These are phyloP conservation scores for Piper betle DNA, from an alignment of 164 flowering plant species.

Conservation along the genomic window DNA sequence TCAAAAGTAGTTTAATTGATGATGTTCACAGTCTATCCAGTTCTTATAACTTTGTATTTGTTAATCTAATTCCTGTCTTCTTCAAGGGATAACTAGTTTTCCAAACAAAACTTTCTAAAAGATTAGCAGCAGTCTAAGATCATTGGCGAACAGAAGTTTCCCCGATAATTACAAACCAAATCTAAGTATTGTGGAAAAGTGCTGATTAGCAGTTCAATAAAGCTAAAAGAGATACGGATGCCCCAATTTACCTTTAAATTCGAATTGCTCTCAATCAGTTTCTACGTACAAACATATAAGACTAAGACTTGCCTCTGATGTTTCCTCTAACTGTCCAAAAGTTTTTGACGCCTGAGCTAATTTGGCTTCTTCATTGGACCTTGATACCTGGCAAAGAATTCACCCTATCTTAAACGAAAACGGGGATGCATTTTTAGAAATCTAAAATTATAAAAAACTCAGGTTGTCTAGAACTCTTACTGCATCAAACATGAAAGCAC, in stretches of 20 bases:
- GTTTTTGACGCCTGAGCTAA: background rate
- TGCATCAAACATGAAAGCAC: slow-evolving; percentile 32
- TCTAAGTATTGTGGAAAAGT: too few species aligned
- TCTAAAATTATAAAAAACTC: background rate
- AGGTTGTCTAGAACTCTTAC: slow-evolving; percentile 22
- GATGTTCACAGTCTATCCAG: too few species aligned
- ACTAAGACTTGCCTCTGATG: slow-evolving; percentile 33
- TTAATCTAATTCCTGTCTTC: too few species aligned
- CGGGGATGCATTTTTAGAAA: background rate
- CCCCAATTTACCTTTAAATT: too few species aligned
- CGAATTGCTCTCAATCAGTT: background rate
- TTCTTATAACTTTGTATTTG: background rate
- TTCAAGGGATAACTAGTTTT: too few species aligned
- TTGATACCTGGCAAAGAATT: slow-evolving; percentile 32
- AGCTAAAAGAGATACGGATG: background rate
- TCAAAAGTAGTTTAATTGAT: too few species aligned
- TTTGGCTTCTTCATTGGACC: slow-evolving; percentile 35
- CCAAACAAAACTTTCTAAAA: too few species aligned
- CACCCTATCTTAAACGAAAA: background rate
- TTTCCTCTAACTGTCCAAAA: slow-evolving; percentile 13
- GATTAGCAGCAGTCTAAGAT: too few species aligned
- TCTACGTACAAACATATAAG: background rate
- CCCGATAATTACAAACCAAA: too few species aligned
- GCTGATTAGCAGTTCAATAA: background rate
- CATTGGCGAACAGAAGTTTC: too few species aligned